Evolutionary conservation across 2,329 filamentous ascomycete species (phyloP), one percentile per base, ranked within the genome.

Genomic region (Ceratocystis papillata): DNA sequence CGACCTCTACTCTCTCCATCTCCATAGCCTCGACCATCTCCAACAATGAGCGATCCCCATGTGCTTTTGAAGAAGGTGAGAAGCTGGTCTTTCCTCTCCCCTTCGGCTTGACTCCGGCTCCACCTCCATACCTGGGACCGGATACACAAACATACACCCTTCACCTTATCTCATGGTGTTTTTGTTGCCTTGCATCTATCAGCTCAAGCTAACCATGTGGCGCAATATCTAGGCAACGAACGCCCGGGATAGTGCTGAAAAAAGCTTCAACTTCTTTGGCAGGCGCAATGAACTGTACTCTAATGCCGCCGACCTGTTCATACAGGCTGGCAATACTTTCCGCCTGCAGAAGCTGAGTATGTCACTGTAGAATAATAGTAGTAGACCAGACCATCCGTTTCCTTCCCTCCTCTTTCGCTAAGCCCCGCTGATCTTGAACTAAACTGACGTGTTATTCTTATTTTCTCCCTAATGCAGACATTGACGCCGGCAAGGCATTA

Each of bases 211-310:
- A 62, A 25, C n/a, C 15, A 41, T 46, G 30, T 25, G 20, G 20
- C 15, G 15, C 64, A 46, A 30, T 17, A 55, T 66, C 70, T 74
- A 96, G 92, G 94, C 94, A 78, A 90, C 96, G 73, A 96, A 94
- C 79, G 82, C 86, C 64, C 83, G 89, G 30, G 78, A 86, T 71
- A 80, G 87, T 70, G 92, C 93, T 50, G 80, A 84, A 22, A 80
- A 88, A 33, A 92, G 92, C 72, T 96, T 96, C 78, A 89, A 86
- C 75, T 86, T 96, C 77, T 96, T 99, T 72, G 89, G 91, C 55
- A 89, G 89, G 59, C 83, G 86, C 67, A 83, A 89, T 72, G 91
- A 96, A 69, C 97, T 96, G 77, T 92, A 89, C 73, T 89, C 95
- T 77, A 85, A 87, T 77, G 93, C 93, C 15, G 90, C 89, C 69